These are phyloP conservation scores for Scytalidium sp. DNA, from an alignment of 2,329 filamentous ascomycete species.

Conservation along the genomic window DNA sequence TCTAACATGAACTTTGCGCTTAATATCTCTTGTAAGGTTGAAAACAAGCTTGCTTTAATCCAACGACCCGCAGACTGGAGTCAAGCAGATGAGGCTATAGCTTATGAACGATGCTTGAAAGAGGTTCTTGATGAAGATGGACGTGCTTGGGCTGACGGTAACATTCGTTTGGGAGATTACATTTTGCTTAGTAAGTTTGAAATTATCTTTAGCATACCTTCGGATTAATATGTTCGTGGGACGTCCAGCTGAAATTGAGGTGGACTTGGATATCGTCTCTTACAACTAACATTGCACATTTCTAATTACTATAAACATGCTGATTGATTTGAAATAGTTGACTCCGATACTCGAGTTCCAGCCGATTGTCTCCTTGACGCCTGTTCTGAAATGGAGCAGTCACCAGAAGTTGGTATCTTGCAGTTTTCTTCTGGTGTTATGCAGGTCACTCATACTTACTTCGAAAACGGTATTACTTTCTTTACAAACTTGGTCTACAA, in stretches of 20 bases:
- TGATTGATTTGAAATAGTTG: slow-evolving; percentile 40
- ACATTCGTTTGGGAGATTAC: slow-evolving; percentile 83
- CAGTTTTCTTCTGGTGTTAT: slow-evolving; percentile 77
- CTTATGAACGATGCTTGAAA: slow-evolving; percentile 63
- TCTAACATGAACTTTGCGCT: slow-evolving; percentile 72
- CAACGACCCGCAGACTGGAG: slow-evolving; percentile 61
- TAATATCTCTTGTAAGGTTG: slow-evolving; percentile 66
- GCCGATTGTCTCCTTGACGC: slow-evolving; percentile 75
- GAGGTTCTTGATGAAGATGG: slow-evolving; percentile 65
- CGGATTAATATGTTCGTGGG: neutral
- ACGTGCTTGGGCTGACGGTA: slow-evolving; percentile 77
- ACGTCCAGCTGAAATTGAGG: neutral
- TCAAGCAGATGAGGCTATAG: slow-evolving; percentile 63
- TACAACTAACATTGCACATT: neutral
- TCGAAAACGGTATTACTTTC: slow-evolving; percentile 68
- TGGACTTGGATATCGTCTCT: neutral
- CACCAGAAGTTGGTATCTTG: slow-evolving; percentile 74
- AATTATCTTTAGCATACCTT: neutral
- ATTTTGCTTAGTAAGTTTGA: slow-evolving; percentile 57
- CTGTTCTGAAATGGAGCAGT: slow-evolving; percentile 79
- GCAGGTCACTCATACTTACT: slow-evolving; percentile 73
- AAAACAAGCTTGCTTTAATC: slow-evolving; percentile 61
- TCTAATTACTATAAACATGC: neutral
- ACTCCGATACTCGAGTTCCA: slow-evolving; percentile 77
- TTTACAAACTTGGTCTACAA: slow-evolving; percentile 75